Evolutionary conservation across 1,139 yeast species (phyloP).

Genomic region (Taphrina flavorubra): DNA sequence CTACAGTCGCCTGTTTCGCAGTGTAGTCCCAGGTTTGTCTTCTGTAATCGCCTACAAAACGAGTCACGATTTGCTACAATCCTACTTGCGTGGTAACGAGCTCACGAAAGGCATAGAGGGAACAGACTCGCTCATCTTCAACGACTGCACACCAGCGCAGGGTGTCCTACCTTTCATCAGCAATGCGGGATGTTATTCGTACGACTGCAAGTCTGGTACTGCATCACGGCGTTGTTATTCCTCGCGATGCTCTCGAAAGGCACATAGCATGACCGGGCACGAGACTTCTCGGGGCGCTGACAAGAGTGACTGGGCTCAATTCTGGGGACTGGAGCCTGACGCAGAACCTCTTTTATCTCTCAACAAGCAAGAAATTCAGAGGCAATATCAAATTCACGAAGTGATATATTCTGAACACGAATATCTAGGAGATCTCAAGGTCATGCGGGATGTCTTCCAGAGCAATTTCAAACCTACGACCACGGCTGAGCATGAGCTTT

Average conservation of each 20-base stretch:
- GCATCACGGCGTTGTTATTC: conserved; percentile 50
- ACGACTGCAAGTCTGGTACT: conserved; percentile 51
- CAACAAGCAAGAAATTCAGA: conserved; percentile 61
- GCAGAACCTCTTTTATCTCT: conserved; percentile 55
- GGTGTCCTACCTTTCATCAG: conserved; percentile 59
- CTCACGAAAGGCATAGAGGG: conserved; percentile 51
- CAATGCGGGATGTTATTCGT: conserved; percentile 54
- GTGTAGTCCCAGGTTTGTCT: conserved; percentile 60
- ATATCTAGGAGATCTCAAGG: conserved; percentile 71
- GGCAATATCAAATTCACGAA: conserved; percentile 80
- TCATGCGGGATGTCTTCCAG: conserved; percentile 67
- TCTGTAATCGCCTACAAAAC: conserved; percentile 64
- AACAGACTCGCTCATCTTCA: conserved; percentile 9
- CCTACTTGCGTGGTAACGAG: conserved; percentile 59
- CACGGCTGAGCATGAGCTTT: conserved; percentile 61
- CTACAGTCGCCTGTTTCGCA: conserved; percentile 60
- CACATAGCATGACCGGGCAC: not conserved
- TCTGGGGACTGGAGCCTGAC: conserved; percentile 62
- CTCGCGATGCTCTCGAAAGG: conserved; percentile 48
- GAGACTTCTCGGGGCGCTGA: conserved; percentile 3
- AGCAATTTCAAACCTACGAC: conserved; percentile 57
- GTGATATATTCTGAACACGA: conserved; percentile 74
- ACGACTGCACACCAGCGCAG: conserved; percentile 50
- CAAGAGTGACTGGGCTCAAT: conserved; percentile 41
- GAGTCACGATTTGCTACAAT: conserved; percentile 60